These are phyloP conservation scores for Penicillium herquei DNA, from an alignment of 495 filamentous ascomycete genomes.

Conservation along the genomic window DNA sequence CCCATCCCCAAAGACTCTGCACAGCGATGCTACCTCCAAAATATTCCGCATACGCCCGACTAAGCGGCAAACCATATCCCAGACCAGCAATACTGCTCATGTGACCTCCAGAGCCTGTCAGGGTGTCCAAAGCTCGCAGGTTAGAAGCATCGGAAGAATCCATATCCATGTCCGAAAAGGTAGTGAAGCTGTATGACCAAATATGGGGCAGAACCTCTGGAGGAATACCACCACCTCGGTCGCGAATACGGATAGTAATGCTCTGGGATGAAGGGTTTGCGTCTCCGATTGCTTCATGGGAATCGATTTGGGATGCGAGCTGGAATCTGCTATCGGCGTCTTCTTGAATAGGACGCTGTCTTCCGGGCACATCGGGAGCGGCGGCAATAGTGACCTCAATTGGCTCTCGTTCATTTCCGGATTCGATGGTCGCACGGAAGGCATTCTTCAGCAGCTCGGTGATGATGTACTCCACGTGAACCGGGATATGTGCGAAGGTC, in stretches of 20 bases:
- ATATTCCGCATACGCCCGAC: conserved; percentile 94
- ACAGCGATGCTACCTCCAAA: conserved; percentile 95
- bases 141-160: conserved; percentile 39
- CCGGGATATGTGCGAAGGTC: conserved; percentile 85
- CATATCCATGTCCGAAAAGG: conserved; percentile 69
- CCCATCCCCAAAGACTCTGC: conserved; percentile 95
- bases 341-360: conserved; percentile 18
- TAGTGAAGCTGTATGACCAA: conserved; percentile 96
- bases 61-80: conserved; percentile 89
- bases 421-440: conserved; percentile 89
- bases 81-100: conserved; percentile 82
- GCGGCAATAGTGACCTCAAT: conserved; percentile 92
- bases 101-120: conserved; percentile 65
- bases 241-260: conserved; percentile 92
- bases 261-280: conserved; percentile 64
- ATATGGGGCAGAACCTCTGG: conserved; percentile 81
- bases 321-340: conserved; percentile 34
- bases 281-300: conserved; percentile 36
- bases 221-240: conserved; percentile 88
- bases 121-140: conserved; percentile 67
- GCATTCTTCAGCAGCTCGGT: conserved; percentile 96
- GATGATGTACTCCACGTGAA: conserved; percentile 94
- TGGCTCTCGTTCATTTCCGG: conserved; percentile 70
- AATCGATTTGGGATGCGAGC: conserved; percentile 31
- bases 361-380: conserved; percentile 58